Conservation (phyloP, 306 rosid genomes). For the Cucumis hystrix region DNA sequence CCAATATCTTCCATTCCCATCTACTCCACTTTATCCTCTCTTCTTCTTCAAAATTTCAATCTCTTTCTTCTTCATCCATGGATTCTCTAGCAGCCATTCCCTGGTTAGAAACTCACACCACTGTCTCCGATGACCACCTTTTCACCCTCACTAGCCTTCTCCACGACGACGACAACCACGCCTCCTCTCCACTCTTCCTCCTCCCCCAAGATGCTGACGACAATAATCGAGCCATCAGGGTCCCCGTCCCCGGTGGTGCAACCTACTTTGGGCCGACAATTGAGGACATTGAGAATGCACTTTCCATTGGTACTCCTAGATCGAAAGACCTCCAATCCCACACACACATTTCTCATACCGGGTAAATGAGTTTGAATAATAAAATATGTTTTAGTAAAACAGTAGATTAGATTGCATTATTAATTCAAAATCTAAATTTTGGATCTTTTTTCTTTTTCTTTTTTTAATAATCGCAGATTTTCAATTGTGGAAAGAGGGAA, state of each 20-base stretch:
- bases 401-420: too few relatives aligned
- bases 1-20: conserved; percentile 17
- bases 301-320: conserved; percentile 25
- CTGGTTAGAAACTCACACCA: conserved; percentile 30
- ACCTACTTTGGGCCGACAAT: conserved; percentile 71
- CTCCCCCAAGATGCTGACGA: conserved; percentile 20
- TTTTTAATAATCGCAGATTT: conserved; percentile 20
- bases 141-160: conserved; percentile 60
- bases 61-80: conserved; percentile 16
- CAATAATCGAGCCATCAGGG: conserved; percentile 17
- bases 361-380: neutral
- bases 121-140: conserved; percentile 43
- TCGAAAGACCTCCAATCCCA: conserved; percentile 18
- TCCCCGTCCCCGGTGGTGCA: conserved; percentile 19
- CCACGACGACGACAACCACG: conserved; percentile 20
- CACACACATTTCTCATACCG: conserved; percentile 19
- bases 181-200: conserved; percentile 30
- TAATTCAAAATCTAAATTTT: neutral
- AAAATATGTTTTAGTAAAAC: too few relatives aligned
- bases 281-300: conserved; percentile 55
- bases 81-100: conserved; percentile 20
- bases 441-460: neutral
- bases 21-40: conserved; percentile 48
- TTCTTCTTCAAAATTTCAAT: conserved; percentile 10
- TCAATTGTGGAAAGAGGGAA: conserved; percentile 51